Percentiles rank a stretch among this genome's conserved stretches.
phyloP scores from a whole-genome alignment of 192 early-diverging fungal species.

The Spizellomyces sp. region DNA sequence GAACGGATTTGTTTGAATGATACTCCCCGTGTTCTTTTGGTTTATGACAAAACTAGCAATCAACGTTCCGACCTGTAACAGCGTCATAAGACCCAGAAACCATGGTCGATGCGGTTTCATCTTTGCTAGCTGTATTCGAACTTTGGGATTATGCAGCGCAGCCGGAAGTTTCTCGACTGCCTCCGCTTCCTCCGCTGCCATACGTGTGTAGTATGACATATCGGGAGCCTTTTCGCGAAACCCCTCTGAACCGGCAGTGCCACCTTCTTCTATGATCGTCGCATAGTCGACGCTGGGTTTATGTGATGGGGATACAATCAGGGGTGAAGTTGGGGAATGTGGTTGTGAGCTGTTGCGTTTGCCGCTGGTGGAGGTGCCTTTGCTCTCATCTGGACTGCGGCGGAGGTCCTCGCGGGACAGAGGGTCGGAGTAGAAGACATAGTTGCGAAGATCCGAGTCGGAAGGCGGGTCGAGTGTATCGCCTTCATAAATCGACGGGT shows the following conservation, averaged over 20 bases:
- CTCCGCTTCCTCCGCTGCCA: slow-evolving; percentile 26
- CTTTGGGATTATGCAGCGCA: slow-evolving; percentile 48
- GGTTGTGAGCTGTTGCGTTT: background rate
- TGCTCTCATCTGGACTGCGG: background rate
- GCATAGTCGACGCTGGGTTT: background rate
- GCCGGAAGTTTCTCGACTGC: slow-evolving; percentile 23
- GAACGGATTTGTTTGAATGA: slow-evolving; percentile 68
- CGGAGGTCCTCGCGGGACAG: slow-evolving; percentile 17
- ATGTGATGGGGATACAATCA: slow-evolving; percentile 4
- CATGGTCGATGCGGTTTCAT: slow-evolving; percentile 50
- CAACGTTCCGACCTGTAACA: slow-evolving; percentile 40
- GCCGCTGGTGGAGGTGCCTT: background rate
- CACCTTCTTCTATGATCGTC: slow-evolving; percentile 2
- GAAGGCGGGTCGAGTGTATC: background rate
- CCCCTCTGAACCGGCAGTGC: background rate
- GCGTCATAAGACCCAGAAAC: slow-evolving; percentile 48
- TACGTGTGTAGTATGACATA: slow-evolving; percentile 23
- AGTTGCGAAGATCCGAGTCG: slow-evolving; percentile 12
- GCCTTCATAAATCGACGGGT: background rate
- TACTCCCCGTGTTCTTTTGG: slow-evolving; percentile 54
- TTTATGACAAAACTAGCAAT: slow-evolving; percentile 48
- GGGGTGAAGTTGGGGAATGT: background rate
- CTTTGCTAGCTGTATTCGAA: slow-evolving; percentile 43
- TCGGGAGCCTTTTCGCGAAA: background rate
- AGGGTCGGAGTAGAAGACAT: slow-evolving; percentile 29